Percentiles rank a stretch among this genome's conserved stretches.
Evolutionary conservation across 805 yeast species (phyloP).

Genomic region (Ogataea neopini): DNA sequence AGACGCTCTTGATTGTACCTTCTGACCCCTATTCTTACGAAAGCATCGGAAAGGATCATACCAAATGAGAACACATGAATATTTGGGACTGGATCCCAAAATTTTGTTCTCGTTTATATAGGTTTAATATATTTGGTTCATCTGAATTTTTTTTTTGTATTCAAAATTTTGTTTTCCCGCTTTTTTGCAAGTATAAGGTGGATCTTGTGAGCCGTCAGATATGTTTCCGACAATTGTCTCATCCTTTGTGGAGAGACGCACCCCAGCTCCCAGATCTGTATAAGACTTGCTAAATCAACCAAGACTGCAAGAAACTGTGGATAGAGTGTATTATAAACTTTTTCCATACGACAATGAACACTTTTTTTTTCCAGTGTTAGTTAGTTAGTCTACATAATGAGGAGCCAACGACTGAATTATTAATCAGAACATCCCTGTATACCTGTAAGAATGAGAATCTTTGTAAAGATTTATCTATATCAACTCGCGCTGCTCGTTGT

Average conservation of each 20-base stretch:
- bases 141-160: slow-evolving; percentile 3
- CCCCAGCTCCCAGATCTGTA: slow-evolving; percentile 25
- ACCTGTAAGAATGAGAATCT: no score
- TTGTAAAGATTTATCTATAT: no score
- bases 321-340: not conserved
- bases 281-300: slow-evolving; percentile 25
- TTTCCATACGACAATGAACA: slow-evolving; percentile 11
- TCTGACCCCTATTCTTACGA: slow-evolving; percentile 30
- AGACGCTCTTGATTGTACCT: slow-evolving; percentile 34
- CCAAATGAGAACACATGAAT: slow-evolving; percentile 1
- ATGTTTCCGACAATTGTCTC: not conserved
- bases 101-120: slow-evolving; percentile 6
- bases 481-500: no score
- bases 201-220: slow-evolving; percentile 17
- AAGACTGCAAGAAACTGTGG: slow-evolving; percentile 21
- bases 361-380: not conserved
- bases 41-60: slow-evolving; percentile 9
- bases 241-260: slow-evolving; percentile 8
- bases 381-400: slow-evolving; percentile 3
- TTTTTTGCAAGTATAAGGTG: slow-evolving; percentile 25
- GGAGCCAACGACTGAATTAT: no score
- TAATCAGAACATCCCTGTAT: no score
- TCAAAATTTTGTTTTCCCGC: not conserved
- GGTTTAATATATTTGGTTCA: slow-evolving; percentile 2
- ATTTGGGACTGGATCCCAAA: not conserved